phyloP scores from a whole-genome alignment of 257 asterid species.

The Plectranthus barbatus region DNA sequence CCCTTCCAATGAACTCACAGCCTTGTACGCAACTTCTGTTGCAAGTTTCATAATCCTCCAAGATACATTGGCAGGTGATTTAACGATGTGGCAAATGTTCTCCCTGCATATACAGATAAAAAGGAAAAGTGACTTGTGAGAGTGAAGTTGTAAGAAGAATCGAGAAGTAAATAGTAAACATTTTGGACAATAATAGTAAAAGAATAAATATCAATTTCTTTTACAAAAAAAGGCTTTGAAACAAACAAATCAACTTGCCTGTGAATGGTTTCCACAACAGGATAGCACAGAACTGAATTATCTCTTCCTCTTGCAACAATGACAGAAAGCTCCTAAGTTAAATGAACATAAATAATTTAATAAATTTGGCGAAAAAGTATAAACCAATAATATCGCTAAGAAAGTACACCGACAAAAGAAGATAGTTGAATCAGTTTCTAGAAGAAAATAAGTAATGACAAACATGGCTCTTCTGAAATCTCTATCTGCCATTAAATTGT shows the following conservation, averaged over 20 bases:
- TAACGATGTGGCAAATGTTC: slow-evolving; percentile 89
- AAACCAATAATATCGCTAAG: background rate
- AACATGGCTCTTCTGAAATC: background rate
- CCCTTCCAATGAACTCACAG: slow-evolving; percentile 91
- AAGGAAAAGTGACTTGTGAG: background rate
- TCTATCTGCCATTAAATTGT: background rate
- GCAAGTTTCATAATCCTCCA: slow-evolving; percentile 76
- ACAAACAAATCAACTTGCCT: slow-evolving; percentile 32
- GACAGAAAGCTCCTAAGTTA: slow-evolving; percentile 80
- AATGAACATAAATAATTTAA: slow-evolving; percentile 3
- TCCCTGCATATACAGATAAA: slow-evolving; percentile 39
- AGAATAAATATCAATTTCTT: background rate
- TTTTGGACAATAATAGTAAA: background rate
- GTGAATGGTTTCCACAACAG: slow-evolving; percentile 92
- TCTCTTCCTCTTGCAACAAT: slow-evolving; percentile 93
- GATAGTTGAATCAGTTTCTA: background rate
- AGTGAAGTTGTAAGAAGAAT: background rate
- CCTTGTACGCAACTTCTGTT: slow-evolving; percentile 68
- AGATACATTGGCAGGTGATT: slow-evolving; percentile 82
- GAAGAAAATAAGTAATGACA: background rate
- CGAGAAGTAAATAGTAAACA: background rate
- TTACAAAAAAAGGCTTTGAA: background rate
- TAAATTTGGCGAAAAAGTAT: background rate
- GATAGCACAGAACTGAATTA: slow-evolving; percentile 50
- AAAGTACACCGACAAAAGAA: background rate